phyloP scores from a whole-genome alignment of 2,329 filamentous ascomycete genomes.

The Tolypocladium sp. region DNA sequence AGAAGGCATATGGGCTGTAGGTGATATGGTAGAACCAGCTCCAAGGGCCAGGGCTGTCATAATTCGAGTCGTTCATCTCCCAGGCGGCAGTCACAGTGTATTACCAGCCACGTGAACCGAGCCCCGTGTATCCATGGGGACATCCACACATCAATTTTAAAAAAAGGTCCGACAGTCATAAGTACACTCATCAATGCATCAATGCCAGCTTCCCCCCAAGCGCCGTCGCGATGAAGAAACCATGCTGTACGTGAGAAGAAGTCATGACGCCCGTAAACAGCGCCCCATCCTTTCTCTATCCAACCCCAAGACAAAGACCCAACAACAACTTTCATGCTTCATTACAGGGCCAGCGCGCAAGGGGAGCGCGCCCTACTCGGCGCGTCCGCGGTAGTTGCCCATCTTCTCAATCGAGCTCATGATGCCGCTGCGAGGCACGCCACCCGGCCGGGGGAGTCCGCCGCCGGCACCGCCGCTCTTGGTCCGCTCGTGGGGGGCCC shows the following conservation, averaged over 20 bases:
- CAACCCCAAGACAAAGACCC: background rate
- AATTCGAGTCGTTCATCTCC: background rate
- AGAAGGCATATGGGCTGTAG: conserved; percentile 55
- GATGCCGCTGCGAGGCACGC: conserved; percentile 53
- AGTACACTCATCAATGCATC: background rate
- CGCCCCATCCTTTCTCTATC: background rate
- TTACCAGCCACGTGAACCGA: background rate
- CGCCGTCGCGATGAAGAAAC: background rate
- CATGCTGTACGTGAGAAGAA: background rate
- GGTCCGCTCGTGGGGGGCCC: conserved; percentile 33
- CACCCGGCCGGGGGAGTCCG: conserved; percentile 40
- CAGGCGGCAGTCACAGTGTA: background rate
- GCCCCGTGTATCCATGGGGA: background rate
- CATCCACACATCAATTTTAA: background rate
- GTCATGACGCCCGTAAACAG: background rate
- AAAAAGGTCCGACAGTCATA: background rate
- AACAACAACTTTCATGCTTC: background rate
- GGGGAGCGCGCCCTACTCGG: background rate
- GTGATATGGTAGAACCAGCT: background rate
- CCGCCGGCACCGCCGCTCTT: conserved; percentile 27
- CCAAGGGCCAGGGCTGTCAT: background rate
- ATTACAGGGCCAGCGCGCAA: background rate
- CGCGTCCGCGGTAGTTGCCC: conserved; percentile 49
- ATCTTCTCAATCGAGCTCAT: conserved; percentile 84
- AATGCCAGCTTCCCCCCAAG: background rate